Percentiles rank a stretch among this genome's conserved stretches.
These are phyloP conservation scores for Dipteronia sinensis DNA, from an alignment of 345 rosid species.

Conservation along the genomic window DNA sequence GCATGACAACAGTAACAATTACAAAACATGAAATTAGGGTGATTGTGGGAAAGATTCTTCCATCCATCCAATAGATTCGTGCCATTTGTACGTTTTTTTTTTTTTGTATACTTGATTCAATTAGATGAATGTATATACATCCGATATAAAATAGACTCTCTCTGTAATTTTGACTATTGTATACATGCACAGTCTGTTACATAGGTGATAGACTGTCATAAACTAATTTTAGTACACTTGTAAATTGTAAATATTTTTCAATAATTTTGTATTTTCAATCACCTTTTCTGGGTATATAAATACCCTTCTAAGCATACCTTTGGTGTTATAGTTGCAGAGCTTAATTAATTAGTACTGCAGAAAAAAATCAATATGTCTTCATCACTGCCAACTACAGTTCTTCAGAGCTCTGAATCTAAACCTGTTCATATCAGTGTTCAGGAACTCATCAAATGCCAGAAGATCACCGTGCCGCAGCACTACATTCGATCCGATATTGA, in stretches of 20 bases:
- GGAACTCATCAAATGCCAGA: conserved; percentile 34
- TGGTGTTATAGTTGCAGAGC: not conserved
- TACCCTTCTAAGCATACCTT: not conserved
- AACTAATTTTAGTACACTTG: too few relatives aligned
- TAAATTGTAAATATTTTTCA: not conserved
- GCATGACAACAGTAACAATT: not conserved
- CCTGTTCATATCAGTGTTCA: conserved; percentile 14
- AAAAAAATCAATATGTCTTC: conserved; percentile 16
- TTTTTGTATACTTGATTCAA: too few relatives aligned
- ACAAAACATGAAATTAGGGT: not conserved
- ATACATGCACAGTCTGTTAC: not conserved
- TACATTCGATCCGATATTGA: conserved; percentile 16
- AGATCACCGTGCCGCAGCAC: conserved; percentile 20
- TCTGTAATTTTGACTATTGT: not conserved
- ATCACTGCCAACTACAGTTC: not conserved
- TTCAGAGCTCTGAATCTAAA: not conserved
- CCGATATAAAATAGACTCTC: not conserved
- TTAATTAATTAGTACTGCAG: not conserved
- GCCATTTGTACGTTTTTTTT: not conserved
- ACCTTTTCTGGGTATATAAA: conserved; percentile 9
- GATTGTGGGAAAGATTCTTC: not conserved
- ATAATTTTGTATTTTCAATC: not conserved
- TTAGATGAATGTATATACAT: too few relatives aligned
- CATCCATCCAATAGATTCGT: too few relatives aligned
- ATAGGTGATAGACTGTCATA: too few relatives aligned